These are phyloP conservation scores for Cryptococcus sp. DNA, from an alignment of 1,284 basidiomycete genomes.

Conservation along the genomic window DNA sequence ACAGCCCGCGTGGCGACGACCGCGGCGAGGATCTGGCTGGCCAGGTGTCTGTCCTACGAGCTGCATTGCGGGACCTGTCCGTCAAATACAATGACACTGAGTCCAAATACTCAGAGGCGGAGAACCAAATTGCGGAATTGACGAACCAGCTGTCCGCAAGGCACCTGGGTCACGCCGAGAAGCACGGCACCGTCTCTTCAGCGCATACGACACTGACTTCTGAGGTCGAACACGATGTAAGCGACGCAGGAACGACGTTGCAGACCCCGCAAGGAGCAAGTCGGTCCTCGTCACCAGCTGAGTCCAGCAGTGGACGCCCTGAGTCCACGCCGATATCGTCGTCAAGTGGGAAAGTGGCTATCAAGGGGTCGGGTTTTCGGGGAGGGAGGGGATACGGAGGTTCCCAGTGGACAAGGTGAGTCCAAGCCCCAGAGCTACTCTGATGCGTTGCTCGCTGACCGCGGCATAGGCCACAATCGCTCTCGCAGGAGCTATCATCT, in stretches of 20 bases:
- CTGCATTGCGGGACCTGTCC: conserved; percentile 75
- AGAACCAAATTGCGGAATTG: conserved; percentile 82
- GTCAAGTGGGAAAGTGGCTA: conserved; percentile 16
- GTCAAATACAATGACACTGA: conserved; percentile 75
- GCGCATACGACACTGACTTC: conserved; percentile 17
- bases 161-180: conserved; percentile 58
- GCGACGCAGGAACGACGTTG: conserved; percentile 10
- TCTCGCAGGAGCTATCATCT: conserved; percentile 93
- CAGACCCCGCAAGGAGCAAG: not conserved
- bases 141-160: conserved; percentile 78
- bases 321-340: conserved; percentile 26
- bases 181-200: conserved; percentile 26
- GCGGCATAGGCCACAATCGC: conserved; percentile 62
- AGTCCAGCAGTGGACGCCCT: conserved; percentile 8
- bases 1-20: conserved; percentile 9
- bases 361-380: conserved; percentile 45
- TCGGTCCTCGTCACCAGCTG: conserved; percentile 5
- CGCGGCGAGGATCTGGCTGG: not conserved
- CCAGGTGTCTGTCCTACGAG: conserved; percentile 58
- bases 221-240: conserved; percentile 16
- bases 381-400: conserved; percentile 47
- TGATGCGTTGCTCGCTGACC: not conserved
- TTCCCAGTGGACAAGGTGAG: conserved; percentile 30
- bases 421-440: not conserved
- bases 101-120: conserved; percentile 80